phyloP scores from a whole-genome alignment of 352 stramenopile species.

The Elongisporangium undulatum region DNA sequence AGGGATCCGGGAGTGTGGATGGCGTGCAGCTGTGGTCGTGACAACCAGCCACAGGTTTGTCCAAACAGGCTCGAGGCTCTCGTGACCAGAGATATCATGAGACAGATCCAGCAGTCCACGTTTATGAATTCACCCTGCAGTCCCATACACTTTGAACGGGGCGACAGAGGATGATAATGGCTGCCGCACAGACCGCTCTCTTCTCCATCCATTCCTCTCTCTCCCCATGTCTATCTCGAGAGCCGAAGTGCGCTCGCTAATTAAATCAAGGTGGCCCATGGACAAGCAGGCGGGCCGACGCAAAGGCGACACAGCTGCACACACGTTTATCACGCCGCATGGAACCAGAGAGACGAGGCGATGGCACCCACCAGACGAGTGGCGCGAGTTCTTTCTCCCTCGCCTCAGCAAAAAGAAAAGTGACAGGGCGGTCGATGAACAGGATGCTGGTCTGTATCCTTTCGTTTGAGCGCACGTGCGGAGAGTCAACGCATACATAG shows the following conservation, averaged over 20 bases:
- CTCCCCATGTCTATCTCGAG: not conserved
- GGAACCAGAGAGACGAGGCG: not conserved
- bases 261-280: not conserved
- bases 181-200: not conserved
- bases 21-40: not conserved
- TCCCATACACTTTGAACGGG: not conserved
- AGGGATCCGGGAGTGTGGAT: not conserved
- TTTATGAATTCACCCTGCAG: not conserved
- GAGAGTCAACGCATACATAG: not conserved
- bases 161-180: not conserved
- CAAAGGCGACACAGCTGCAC: not conserved
- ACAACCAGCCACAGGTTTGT: not conserved
- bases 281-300: not conserved
- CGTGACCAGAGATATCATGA: not conserved
- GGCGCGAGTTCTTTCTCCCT: not conserved
- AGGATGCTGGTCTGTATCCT: not conserved
- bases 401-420: not conserved
- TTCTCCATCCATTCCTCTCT: not conserved
- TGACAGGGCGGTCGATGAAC: not conserved
- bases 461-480: not conserved
- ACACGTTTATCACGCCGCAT: not conserved
- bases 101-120: not conserved
- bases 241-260: not conserved
- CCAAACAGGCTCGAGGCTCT: not conserved
- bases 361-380: not conserved